Evolutionary conservation across 1,139 yeast genomes (phyloP), one percentile per base, ranked within the genome.

Genomic region (Magnusiomyces suaveolens): DNA sequence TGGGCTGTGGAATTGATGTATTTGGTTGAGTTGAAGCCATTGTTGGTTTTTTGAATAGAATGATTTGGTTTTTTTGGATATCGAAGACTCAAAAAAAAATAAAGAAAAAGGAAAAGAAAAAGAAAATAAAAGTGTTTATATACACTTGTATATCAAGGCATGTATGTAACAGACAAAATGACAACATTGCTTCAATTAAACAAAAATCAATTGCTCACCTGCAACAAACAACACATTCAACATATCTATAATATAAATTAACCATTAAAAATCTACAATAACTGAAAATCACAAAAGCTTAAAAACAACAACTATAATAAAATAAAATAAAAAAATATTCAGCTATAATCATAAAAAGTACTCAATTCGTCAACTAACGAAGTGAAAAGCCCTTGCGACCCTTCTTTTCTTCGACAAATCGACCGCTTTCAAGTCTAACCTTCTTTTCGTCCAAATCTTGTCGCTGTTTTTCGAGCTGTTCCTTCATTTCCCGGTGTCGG

Each of bases 401-500:
- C 71, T 78, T 79, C 61, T 78, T 75, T 52, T 81, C 81, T 62
- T 81, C 84, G 58, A 72, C 73, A 41, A 82, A 76, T 63, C 81
- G 77, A 53, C 81, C 78, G 68, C 81, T 79, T 72, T 90, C 97
- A 65, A 92, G 77, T 69, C 84, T 90, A 58, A 77, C 79, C 74
- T 89, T 90, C 74, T 88, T 88, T 62, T 89, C 97, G 71, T 92
- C 97, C 67, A 92, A 79, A 64, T 89, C 82, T 67, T 83, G 83
- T 61, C 92, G 83, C 72, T 90, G 97, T 70, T 86, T 86, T 63
- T 86, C 78, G 68, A 92, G 79, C 72, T 87, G 88, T 67, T 90
- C 97, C 75, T 92, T 90, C 94, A 92, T 89, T 70, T 92, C 97
- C 71, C 88, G 87, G 73, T 94, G 98, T 71, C 95, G 83, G 44